A percentile compares a stretch with the other conserved stretches of the same genome.
These are phyloP conservation scores for Alternaria postmessia DNA, from an alignment of 2,329 filamentous ascomycete genomes.

Conservation along the genomic window DNA sequence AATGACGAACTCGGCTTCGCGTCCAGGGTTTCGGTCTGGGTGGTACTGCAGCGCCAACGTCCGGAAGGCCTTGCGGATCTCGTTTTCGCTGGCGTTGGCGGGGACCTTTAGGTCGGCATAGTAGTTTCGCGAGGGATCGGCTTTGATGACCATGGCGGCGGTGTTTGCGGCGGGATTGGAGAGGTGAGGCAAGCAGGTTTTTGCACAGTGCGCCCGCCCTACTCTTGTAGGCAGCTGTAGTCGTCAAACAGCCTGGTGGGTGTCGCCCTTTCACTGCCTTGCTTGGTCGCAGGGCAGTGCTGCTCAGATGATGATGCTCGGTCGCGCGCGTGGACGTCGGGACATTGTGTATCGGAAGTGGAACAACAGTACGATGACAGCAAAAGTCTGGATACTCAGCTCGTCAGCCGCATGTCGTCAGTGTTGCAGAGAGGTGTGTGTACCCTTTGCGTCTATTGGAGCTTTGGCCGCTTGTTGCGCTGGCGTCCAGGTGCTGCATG, in stretches of 20 bases:
- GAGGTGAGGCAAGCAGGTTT: background rate
- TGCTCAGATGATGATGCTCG: slow-evolving; percentile 45
- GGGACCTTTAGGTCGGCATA: slow-evolving; percentile 83
- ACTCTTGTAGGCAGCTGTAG: slow-evolving; percentile 29
- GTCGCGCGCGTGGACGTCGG: slow-evolving; percentile 36
- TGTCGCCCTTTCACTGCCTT: slow-evolving; percentile 26
- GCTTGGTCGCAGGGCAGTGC: slow-evolving; percentile 39
- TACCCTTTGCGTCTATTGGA: slow-evolving; percentile 25
- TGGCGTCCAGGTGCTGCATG: slow-evolving; percentile 21
- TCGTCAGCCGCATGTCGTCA: slow-evolving; percentile 33
- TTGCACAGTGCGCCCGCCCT: background rate
- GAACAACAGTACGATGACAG: slow-evolving; percentile 4
- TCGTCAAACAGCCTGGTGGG: slow-evolving; percentile 10
- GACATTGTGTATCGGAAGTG: slow-evolving; percentile 31
- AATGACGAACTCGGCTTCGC: slow-evolving; percentile 78
- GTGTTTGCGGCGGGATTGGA: slow-evolving; percentile 9
- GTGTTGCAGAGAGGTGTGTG: slow-evolving; percentile 20
- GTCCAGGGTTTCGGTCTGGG: slow-evolving; percentile 86
- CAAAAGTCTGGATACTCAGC: slow-evolving; percentile 22
- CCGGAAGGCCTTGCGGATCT: slow-evolving; percentile 86
- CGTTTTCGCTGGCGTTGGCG: slow-evolving; percentile 71
- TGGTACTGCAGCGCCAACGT: slow-evolving; percentile 87
- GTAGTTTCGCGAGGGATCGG: slow-evolving; percentile 76
- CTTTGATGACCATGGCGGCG: slow-evolving; percentile 70
- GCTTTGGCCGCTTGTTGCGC: slow-evolving; percentile 22